Conservation (phyloP, 140 eudicot genomes). For the Anethum foeniculum region DNA sequence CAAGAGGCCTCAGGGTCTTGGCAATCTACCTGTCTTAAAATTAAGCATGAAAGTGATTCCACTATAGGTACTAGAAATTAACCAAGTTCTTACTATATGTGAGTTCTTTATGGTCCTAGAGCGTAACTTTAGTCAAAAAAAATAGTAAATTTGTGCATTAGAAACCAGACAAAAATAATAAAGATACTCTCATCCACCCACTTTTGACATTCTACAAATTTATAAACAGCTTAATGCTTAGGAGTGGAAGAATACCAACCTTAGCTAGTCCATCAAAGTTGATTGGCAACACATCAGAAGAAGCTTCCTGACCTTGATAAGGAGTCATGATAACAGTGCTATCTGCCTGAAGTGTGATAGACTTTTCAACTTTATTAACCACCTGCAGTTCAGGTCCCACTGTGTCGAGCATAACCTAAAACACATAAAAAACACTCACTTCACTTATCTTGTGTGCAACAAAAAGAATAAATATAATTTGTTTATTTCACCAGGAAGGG, state of each 20-base stretch:
- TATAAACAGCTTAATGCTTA: not conserved
- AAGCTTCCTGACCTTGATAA: conserved; percentile 67
- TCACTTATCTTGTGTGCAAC: not conserved
- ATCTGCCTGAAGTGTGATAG: conserved; percentile 58
- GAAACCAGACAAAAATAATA: not conserved
- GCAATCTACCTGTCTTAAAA: not conserved
- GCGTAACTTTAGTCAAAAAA: not conserved
- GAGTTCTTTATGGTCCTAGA: not conserved
- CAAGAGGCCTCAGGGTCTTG: not conserved
- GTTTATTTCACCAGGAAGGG: not conserved
- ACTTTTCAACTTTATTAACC: conserved; percentile 57
- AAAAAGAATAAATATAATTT: not conserved
- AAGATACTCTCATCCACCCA: not conserved
- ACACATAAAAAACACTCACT: not conserved
- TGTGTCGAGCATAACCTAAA: conserved; percentile 93
- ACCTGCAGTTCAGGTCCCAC: conserved; percentile 92
- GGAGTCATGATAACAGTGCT: conserved; percentile 54
- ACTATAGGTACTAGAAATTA: not conserved
- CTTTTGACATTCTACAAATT: not conserved
- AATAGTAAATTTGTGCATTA: not conserved
- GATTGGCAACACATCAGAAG: conserved; percentile 66
- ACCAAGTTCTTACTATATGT: not conserved
- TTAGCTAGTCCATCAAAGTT: conserved; percentile 68
- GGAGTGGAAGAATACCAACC: conserved; percentile 29
- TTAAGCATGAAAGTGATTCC: not conserved